phyloP scores from a whole-genome alignment of 768 basidiomycete species.

The Chalciporus pseudorubinellus region DNA sequence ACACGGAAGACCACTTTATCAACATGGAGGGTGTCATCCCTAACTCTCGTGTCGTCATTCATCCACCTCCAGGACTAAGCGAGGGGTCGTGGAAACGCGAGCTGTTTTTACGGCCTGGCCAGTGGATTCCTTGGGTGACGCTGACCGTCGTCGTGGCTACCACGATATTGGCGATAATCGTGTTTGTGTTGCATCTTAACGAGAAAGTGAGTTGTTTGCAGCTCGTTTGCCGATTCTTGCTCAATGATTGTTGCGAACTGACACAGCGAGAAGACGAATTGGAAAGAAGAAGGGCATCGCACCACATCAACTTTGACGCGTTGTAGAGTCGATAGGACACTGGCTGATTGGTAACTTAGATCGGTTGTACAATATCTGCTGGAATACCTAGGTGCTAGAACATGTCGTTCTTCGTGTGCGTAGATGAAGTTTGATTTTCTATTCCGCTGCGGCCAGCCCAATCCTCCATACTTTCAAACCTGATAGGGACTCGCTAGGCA shows the following conservation, averaged over 20 bases:
- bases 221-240: slow-evolving; percentile 3
- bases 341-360: slow-evolving; percentile 18
- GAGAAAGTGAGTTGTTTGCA: slow-evolving; percentile 69
- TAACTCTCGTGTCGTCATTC: slow-evolving; percentile 95
- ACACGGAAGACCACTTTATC: slow-evolving; percentile 70
- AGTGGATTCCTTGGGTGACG: slow-evolving; percentile 99
- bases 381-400: neutral
- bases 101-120: slow-evolving; percentile 88
- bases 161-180: slow-evolving; percentile 71
- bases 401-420: neutral
- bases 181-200: slow-evolving; percentile 82
- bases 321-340: slow-evolving; percentile 41
- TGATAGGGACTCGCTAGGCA: no score
- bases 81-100: slow-evolving; percentile 75
- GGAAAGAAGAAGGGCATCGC: slow-evolving; percentile 83
- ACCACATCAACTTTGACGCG: slow-evolving; percentile 97
- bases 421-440: neutral
- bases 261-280: slow-evolving; percentile 87
- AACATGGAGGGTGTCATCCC: slow-evolving; percentile 97
- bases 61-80: slow-evolving; percentile 60
- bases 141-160: slow-evolving; percentile 77
- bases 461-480: no score
- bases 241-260: neutral
- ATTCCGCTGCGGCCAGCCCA: no score
- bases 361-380: slow-evolving; percentile 4